Conservation (phyloP, 805 yeast species). For the Cyberlindnera misumaiensis region DNA sequence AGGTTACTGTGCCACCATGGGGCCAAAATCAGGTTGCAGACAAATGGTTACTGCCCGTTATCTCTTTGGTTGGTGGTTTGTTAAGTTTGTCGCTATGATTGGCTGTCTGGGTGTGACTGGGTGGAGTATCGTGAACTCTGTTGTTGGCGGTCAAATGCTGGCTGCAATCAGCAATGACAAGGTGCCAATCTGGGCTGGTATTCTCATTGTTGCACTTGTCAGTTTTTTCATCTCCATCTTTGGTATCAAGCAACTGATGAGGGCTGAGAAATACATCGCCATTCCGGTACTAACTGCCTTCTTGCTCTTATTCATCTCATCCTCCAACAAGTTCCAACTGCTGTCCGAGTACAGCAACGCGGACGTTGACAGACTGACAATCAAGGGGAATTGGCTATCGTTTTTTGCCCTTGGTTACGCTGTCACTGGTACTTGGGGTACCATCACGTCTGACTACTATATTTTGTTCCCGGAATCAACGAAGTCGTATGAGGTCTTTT, state of each 20-base stretch:
- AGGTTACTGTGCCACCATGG: conserved; percentile 80
- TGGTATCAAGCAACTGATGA: conserved; percentile 68
- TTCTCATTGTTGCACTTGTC: conserved; percentile 57
- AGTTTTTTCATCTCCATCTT: conserved; percentile 65
- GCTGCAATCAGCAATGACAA: conserved; percentile 56
- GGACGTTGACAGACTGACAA: conserved; percentile 29
- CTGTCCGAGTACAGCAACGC: conserved; percentile 28
- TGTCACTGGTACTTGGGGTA: conserved; percentile 85
- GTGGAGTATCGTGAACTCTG: conserved; percentile 92
- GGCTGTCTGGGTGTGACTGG: conserved; percentile 75
- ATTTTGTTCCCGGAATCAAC: conserved; percentile 72
- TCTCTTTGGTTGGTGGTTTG: conserved; percentile 82
- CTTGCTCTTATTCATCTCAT: conserved; percentile 56
- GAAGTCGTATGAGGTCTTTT: conserved; percentile 45
- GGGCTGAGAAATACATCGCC: conserved; percentile 61
- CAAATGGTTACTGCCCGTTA: conserved; percentile 81
- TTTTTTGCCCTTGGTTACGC: conserved; percentile 71
- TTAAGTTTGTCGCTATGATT: conserved; percentile 65
- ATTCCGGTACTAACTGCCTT: conserved; percentile 65
- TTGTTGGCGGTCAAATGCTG: conserved; percentile 81
- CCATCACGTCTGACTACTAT: conserved; percentile 79
- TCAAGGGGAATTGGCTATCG: conserved; percentile 63
- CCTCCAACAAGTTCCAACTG: conserved; percentile 39
- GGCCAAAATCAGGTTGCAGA: conserved; percentile 84
- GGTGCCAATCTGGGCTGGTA: conserved; percentile 69